A percentile compares a stretch with the other conserved stretches of the same genome.
Conservation (phyloP, 2,329 filamentous ascomycete genomes). For the Lachnellula subtilissima region DNA sequence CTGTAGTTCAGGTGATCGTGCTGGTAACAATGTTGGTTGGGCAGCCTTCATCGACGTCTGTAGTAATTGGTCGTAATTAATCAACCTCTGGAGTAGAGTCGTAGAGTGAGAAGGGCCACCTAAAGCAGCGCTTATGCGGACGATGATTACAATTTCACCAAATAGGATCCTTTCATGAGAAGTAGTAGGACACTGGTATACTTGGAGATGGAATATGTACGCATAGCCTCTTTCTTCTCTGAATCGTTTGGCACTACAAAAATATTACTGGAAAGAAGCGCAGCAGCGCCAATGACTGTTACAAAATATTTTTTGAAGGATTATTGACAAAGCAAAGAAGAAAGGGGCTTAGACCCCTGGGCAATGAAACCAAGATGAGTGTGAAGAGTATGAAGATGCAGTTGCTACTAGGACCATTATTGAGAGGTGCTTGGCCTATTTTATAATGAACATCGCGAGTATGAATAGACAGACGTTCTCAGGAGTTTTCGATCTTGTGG, state of each 20-base stretch:
- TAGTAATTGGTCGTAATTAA: not conserved
- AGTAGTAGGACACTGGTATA: not conserved
- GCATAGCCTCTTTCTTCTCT: slow-evolving; percentile 4
- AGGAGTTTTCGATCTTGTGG: too few species aligned
- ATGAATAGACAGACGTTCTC: too few species aligned
- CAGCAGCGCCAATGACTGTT: slow-evolving; percentile 6
- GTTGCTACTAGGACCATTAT: not conserved
- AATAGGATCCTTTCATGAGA: not conserved
- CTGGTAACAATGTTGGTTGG: slow-evolving; percentile 1
- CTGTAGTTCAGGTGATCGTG: slow-evolving; percentile 5
- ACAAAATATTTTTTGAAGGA: slow-evolving; percentile 16
- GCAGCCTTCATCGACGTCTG: not conserved
- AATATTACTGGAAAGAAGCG: slow-evolving; percentile 9
- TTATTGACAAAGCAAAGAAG: not conserved
- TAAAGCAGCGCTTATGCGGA: not conserved
- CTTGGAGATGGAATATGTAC: not conserved
- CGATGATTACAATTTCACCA: not conserved
- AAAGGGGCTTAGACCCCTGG: not conserved
- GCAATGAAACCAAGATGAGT: not conserved
- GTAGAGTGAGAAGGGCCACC: not conserved
- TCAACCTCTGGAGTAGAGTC: not conserved
- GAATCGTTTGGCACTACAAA: slow-evolving; percentile 2
- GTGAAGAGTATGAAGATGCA: not conserved
- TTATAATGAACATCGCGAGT: too few species aligned
- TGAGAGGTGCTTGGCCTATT: too few species aligned